Conservation (phyloP, 1,284 basidiomycete species). For the Clitocybe nebularis region DNA sequence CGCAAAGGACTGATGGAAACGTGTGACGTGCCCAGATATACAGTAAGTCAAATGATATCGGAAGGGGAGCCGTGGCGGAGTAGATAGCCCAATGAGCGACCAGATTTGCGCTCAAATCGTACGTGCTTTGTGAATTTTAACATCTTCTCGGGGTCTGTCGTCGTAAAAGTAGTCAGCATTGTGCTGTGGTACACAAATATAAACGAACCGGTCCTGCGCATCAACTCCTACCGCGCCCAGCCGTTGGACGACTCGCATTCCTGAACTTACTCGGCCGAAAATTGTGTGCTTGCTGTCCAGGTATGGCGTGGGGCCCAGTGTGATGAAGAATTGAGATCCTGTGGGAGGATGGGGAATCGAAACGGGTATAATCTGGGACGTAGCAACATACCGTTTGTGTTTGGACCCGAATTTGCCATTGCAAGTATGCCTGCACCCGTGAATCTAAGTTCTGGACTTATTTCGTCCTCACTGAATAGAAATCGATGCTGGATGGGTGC, state of each 20-base stretch:
- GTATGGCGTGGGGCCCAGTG: conserved; percentile 86
- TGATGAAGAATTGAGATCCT: conserved; percentile 96
- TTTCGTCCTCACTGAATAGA: conserved; percentile 82
- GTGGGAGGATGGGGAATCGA: conserved; percentile 11
- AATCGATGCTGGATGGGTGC: too few relatives aligned
- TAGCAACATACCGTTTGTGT: conserved; percentile 76
- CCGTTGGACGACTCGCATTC: conserved; percentile 84
- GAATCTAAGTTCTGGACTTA: conserved; percentile 84
- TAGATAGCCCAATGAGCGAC: conserved; percentile 1
- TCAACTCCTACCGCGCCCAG: conserved; percentile 79
- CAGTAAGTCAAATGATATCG: conserved; percentile 10
- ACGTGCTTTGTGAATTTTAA: conserved; percentile 76
- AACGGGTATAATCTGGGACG: conserved; percentile 7
- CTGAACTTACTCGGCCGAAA: conserved; percentile 82
- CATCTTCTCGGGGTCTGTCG: conserved; percentile 69
- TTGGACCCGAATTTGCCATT: conserved; percentile 95
- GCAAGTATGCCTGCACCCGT: conserved; percentile 95
- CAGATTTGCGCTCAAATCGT: conserved; percentile 30
- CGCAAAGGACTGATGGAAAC: too few relatives aligned
- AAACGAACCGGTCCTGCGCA: conserved; percentile 67
- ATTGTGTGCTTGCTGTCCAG: conserved; percentile 94
- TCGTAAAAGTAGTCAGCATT: conserved; percentile 13
- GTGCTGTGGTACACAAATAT: conserved; percentile 5
- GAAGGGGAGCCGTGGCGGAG: conserved; percentile 9
- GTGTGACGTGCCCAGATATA: too few relatives aligned